These are phyloP conservation scores for Suillus americanus DNA, from an alignment of 768 basidiomycete genomes.

Conservation along the genomic window DNA sequence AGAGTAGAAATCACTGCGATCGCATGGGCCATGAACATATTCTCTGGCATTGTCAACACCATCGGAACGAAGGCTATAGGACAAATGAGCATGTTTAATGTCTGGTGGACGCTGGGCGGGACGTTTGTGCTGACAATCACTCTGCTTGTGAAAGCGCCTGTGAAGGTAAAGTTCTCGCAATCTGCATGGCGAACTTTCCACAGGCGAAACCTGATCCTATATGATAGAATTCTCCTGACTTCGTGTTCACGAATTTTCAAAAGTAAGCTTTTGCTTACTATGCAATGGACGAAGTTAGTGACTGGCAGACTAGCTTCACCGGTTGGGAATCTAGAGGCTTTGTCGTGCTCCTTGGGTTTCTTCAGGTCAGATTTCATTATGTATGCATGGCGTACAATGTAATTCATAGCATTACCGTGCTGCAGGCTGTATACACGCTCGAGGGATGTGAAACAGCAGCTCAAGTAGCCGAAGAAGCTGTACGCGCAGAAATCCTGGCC, in stretches of 20 bases:
- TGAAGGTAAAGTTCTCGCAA: constrained; percentile 39
- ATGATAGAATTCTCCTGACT: constrained; percentile 46
- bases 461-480: constrained; percentile 59
- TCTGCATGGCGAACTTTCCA: constrained; percentile 13
- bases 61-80: constrained; percentile 60
- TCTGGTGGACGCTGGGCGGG: constrained; percentile 64
- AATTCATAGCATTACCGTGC: constrained; percentile 27
- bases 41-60: constrained; percentile 54
- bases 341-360: constrained; percentile 57
- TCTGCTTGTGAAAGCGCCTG: constrained; percentile 54
- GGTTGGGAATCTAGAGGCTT: constrained; percentile 55
- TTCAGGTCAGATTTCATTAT: neutral
- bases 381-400: neutral
- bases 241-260: constrained; percentile 58
- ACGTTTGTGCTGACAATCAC: constrained; percentile 56
- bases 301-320: constrained; percentile 41
- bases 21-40: constrained; percentile 58
- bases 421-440: constrained; percentile 59
- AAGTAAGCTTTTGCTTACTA: constrained; percentile 36
- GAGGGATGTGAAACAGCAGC: constrained; percentile 66
- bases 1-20: constrained; percentile 51
- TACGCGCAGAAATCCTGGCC: constrained; percentile 54
- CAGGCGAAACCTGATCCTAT: neutral
- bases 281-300: neutral
- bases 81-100: constrained; percentile 51